Conservation (phyloP, 2,329 filamentous ascomycete species). For the Ascochyta koolunga region DNA sequence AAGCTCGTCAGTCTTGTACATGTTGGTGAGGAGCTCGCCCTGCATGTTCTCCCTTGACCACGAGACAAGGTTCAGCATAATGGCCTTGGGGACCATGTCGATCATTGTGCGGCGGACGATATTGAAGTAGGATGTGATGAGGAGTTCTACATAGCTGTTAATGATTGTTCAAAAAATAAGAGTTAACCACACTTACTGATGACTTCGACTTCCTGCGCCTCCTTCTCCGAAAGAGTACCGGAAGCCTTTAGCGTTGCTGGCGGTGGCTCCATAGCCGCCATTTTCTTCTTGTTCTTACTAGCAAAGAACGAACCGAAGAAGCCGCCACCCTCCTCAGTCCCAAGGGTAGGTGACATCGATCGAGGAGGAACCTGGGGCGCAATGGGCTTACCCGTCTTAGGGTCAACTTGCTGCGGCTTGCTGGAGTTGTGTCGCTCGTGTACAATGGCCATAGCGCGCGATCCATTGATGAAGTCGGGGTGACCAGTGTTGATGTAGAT, state of each 20-base stretch:
- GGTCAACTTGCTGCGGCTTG: slow-evolving; percentile 94
- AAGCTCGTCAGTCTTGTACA: slow-evolving; percentile 90
- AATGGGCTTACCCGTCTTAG: slow-evolving; percentile 96
- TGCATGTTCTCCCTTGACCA: slow-evolving; percentile 99
- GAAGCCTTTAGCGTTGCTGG: slow-evolving; percentile 93
- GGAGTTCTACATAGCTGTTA: slow-evolving; percentile 68
- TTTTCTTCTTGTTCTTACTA: slow-evolving; percentile 99
- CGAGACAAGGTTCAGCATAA: slow-evolving; percentile 97
- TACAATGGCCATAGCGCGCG: slow-evolving; percentile 96
- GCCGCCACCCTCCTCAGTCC: slow-evolving; percentile 63
- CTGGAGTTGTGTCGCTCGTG: slow-evolving; percentile 84
- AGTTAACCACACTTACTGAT: slow-evolving; percentile 73
- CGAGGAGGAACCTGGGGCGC: slow-evolving; percentile 70
- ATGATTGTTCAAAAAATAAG: not conserved
- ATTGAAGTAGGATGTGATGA: slow-evolving; percentile 97
- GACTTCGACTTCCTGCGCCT: slow-evolving; percentile 95
- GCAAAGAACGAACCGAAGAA: slow-evolving; percentile 99
- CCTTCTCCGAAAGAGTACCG: slow-evolving; percentile 89
- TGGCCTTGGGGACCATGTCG: slow-evolving; percentile 99
- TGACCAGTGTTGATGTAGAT: slow-evolving; percentile 99
- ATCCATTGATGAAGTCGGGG: slow-evolving; percentile 95
- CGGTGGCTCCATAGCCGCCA: slow-evolving; percentile 97
- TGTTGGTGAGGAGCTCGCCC: slow-evolving; percentile 91
- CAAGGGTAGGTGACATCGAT: slow-evolving; percentile 74
- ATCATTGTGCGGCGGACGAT: slow-evolving; percentile 99